Base-by-base conservation (phyloP, 306 rosid species). In the Cicer arietinum region DNA sequence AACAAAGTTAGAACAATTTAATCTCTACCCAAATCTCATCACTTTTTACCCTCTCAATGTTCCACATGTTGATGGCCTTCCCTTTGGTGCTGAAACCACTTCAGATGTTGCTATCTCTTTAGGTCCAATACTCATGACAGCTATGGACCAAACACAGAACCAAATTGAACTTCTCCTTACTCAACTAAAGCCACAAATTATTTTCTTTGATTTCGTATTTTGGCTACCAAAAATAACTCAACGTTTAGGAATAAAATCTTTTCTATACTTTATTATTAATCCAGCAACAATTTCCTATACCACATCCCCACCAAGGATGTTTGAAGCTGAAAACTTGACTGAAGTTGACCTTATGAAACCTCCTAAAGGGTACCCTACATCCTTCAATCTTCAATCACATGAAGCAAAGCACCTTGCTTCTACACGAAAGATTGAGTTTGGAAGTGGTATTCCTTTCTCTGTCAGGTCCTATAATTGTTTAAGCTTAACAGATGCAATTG, bases 41-140 rank as follows among this genome's bases (percentile, higher is more conserved):
- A 76, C 81, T 7, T 71, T 81, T 58, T 13, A 9, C 18, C 75
- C 78, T 10, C 14, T 82, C 66, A 73, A 3, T 7, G 72, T 82
- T 17, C 85, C 85, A 17, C 82, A 77, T 1, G 25, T 75, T 47
- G 62, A 83, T 0, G 86, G 84, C 10, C 86, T 83, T 17, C 86
- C 86, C 2, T 25, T 6, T 10, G 47, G 17, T 39, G 72, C 83
- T 6, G 86, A 79, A 12, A 74, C 84, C 2, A 79, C 81, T 63
- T 75, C 83, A 2, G 86, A 83, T 52, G 75, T 83, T 0, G 22
- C 86, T 7, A 13, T 25, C 2, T 56, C 83, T 8, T 10, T 70
- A 14, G n/a, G 0, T 7, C 18, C 81, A 6, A 71, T 62, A 1
- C 7, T 83, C 6, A 56, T 56, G 63, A 79, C 86, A 0, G 83